Evolutionary conservation across 2,329 filamentous ascomycete genomes (phyloP).

Genomic region (Clarireedia homoeocarpa): DNA sequence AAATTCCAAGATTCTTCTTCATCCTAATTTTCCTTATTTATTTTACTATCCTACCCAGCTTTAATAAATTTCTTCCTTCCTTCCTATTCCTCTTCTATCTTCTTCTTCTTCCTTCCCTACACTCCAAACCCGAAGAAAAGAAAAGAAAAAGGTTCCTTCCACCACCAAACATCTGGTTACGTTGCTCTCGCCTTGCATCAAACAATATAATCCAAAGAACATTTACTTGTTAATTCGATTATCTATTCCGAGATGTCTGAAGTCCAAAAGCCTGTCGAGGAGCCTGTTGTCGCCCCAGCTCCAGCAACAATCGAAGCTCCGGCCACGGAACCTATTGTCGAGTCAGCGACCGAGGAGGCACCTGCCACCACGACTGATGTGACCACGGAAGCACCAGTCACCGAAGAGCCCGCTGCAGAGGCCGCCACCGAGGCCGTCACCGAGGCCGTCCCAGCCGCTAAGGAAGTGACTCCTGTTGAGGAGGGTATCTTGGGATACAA

Average conservation of each 20-base stretch:
- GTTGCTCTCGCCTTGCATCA: constrained; percentile 15
- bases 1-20: not conserved
- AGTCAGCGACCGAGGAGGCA: constrained; percentile 31
- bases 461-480: constrained; percentile 37
- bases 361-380: constrained; percentile 25
- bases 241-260: constrained; percentile 44
- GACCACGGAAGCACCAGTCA: constrained; percentile 33
- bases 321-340: constrained; percentile 40
- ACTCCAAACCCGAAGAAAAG: not conserved
- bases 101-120: not conserved
- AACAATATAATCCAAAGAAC: constrained; percentile 3
- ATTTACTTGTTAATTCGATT: constrained; percentile 15
- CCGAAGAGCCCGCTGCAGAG: constrained; percentile 24
- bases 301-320: constrained; percentile 14
- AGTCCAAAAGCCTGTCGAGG: constrained; percentile 61
- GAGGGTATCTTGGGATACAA: constrained; percentile 88
- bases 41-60: not conserved
- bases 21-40: not conserved
- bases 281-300: constrained; percentile 27
- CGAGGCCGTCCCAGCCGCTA: constrained; percentile 54
- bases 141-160: constrained; percentile 10
- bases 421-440: constrained; percentile 48
- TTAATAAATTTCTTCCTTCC: constrained; percentile 3
- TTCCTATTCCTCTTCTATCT: constrained; percentile 1
- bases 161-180: constrained; percentile 20